Conservation (phyloP, 2,329 filamentous ascomycete species). For the Sporothrix globosa region DNA sequence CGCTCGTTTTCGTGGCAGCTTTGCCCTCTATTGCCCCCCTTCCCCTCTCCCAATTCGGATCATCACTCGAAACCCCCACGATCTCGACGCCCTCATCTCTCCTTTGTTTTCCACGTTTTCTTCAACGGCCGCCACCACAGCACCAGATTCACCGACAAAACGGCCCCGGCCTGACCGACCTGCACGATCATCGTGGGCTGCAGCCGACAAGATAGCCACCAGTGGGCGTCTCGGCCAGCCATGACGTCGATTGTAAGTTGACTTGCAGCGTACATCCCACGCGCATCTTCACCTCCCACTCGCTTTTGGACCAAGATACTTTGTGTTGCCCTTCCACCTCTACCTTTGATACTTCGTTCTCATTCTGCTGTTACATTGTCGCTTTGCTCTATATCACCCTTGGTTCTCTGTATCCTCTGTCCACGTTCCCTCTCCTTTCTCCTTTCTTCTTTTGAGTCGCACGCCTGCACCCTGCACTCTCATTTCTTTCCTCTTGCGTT, state of each 20-base stretch:
- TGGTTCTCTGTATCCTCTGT: slow-evolving; percentile 1
- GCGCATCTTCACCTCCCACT: slow-evolving; percentile 8
- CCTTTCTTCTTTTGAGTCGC: slow-evolving; percentile 23
- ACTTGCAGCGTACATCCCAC: background rate
- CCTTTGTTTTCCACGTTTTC: background rate
- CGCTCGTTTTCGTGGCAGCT: background rate
- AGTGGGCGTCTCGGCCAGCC: slow-evolving; percentile 33
- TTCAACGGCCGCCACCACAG: slow-evolving; percentile 9
- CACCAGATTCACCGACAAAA: background rate
- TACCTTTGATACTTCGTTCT: slow-evolving; percentile 1
- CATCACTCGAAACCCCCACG: slow-evolving; percentile 7
- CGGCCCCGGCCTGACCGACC: slow-evolving; percentile 23
- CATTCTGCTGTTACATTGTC: slow-evolving; percentile 9
- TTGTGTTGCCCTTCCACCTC: background rate
- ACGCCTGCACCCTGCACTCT: background rate
- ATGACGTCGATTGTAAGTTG: slow-evolving; percentile 45
- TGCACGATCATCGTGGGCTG: slow-evolving; percentile 22
- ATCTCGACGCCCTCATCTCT: background rate
- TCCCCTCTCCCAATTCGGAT: background rate
- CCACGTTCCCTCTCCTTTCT: background rate
- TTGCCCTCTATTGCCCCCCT: background rate
- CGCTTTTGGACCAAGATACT: slow-evolving; percentile 4
- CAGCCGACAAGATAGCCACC: slow-evolving; percentile 35
- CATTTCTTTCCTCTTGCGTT: slow-evolving; percentile 8
- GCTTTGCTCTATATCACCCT: background rate